Conservation (phyloP, 1,284 basidiomycete species). For the Irpex lacteus region DNA sequence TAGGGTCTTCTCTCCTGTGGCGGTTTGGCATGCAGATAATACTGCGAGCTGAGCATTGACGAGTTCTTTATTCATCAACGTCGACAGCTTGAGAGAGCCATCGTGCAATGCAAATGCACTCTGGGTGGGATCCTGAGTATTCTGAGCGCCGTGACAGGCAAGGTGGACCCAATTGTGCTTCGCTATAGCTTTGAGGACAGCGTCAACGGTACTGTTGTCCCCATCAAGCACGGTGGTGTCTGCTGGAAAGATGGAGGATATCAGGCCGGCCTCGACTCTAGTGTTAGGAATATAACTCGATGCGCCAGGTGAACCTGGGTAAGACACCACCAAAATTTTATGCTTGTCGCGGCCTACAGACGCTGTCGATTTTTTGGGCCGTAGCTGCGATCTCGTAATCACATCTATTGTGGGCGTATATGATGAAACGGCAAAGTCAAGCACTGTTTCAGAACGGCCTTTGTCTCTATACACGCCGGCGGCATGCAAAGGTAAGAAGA, state of each 20-base stretch:
- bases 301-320: background rate
- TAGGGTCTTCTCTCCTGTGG: background rate
- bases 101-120: slow-evolving; percentile 27
- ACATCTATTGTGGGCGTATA: background rate
- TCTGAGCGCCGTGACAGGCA: slow-evolving; percentile 18
- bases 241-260: background rate
- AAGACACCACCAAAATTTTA: background rate
- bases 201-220: background rate
- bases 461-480: background rate
- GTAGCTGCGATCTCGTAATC: background rate
- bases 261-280: background rate
- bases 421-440: background rate
- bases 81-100: slow-evolving; percentile 21
- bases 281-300: background rate
- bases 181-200: slow-evolving; percentile 11
- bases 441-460: background rate
- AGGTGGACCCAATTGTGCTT: slow-evolving; percentile 28
- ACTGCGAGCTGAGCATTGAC: slow-evolving; percentile 34
- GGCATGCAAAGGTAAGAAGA: background rate
- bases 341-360: background rate
- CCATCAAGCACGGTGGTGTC: background rate
- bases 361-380: background rate
- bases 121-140: slow-evolving; percentile 18
- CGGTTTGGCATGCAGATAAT: slow-evolving; percentile 31
- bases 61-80: slow-evolving; percentile 25